These are phyloP conservation scores for Cadophora luteo-olivacea DNA, from an alignment of 2,329 filamentous ascomycete species.

Conservation along the genomic window DNA sequence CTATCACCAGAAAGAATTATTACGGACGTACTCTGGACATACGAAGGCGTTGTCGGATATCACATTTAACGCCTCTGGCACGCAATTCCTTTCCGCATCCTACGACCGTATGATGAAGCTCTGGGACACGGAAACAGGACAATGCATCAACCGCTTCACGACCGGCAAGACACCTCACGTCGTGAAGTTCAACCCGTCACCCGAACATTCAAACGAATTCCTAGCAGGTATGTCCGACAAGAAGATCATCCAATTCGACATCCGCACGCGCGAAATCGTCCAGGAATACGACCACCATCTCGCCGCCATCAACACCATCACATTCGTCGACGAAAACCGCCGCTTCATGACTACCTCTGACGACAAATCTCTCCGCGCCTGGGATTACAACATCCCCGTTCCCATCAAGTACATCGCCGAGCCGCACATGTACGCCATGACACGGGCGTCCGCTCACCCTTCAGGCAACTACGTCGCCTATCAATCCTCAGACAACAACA, in stretches of 20 bases:
- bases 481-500: slow-evolving; percentile 94
- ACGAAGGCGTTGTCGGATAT: slow-evolving; percentile 89
- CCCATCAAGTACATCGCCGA: slow-evolving; percentile 99
- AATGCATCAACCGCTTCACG: slow-evolving; percentile 86
- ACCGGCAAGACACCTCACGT: slow-evolving; percentile 96
- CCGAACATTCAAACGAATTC: slow-evolving; percentile 84
- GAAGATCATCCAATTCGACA: slow-evolving; percentile 98
- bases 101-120: slow-evolving; percentile 97
- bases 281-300: slow-evolving; percentile 99
- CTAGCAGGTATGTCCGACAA: slow-evolving; percentile 97
- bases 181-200: slow-evolving; percentile 86
- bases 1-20: slow-evolving; percentile 85
- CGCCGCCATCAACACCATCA: slow-evolving; percentile 97
- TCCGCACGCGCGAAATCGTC: slow-evolving; percentile 77
- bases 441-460: slow-evolving; percentile 82
- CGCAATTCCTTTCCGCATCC: slow-evolving; percentile 86
- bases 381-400: slow-evolving; percentile 98
- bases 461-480: slow-evolving; percentile 94
- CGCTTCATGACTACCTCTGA: slow-evolving; percentile 98
- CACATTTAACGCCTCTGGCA: slow-evolving; percentile 83
- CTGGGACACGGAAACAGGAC: slow-evolving; percentile 96
- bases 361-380: slow-evolving; percentile 93
- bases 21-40: slow-evolving; percentile 92
- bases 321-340: slow-evolving; percentile 91
- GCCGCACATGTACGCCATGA: slow-evolving; percentile 97